Conservation (phyloP, 2,329 filamentous ascomycete species). For the Tolypocladium tundrense region DNA sequence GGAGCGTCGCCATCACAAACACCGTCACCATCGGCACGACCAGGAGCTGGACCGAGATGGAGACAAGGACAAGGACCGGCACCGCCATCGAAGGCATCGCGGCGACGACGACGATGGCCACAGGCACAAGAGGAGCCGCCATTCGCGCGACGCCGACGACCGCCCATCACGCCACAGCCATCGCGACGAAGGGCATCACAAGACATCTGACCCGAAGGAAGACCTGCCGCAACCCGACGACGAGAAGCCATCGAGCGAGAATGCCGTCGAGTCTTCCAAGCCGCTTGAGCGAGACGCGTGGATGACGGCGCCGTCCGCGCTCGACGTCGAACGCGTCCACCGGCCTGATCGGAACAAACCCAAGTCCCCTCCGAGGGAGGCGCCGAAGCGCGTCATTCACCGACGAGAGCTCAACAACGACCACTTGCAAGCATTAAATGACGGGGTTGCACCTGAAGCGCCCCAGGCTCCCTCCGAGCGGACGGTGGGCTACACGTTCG, state of each 20-base stretch:
- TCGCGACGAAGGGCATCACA: constrained; percentile 21
- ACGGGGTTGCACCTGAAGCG: constrained; percentile 21
- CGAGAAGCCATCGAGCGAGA: constrained; percentile 24
- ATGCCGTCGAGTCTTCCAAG: constrained; percentile 14
- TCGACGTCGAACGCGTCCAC: constrained; percentile 77
- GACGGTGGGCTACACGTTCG: constrained; percentile 68
- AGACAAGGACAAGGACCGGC: constrained; percentile 20
- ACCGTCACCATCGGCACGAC: constrained; percentile 35
- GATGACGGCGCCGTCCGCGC: constrained; percentile 81
- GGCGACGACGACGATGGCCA: constrained; percentile 37
- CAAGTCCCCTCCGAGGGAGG: constrained; percentile 41
- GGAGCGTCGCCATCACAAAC: constrained; percentile 30
- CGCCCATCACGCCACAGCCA: constrained; percentile 27
- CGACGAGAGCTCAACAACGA: constrained; percentile 68
- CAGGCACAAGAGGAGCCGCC: constrained; percentile 50
- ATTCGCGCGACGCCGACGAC: constrained; percentile 43
- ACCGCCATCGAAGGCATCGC: constrained; percentile 22
- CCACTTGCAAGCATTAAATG: constrained; percentile 47
- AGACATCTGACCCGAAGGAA: constrained; percentile 36
- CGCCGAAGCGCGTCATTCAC: constrained; percentile 63
- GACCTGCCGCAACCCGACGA: constrained; percentile 43
- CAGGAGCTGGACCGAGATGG: constrained; percentile 21
- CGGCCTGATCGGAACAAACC: constrained; percentile 39
- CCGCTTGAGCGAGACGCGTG: constrained; percentile 67
- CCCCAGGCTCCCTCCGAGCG: constrained; percentile 35